Evolutionary conservation across 2,329 filamentous ascomycete genomes (phyloP), one percentile per base, ranked within the genome.

Genomic region (Apiospora aurea): DNA sequence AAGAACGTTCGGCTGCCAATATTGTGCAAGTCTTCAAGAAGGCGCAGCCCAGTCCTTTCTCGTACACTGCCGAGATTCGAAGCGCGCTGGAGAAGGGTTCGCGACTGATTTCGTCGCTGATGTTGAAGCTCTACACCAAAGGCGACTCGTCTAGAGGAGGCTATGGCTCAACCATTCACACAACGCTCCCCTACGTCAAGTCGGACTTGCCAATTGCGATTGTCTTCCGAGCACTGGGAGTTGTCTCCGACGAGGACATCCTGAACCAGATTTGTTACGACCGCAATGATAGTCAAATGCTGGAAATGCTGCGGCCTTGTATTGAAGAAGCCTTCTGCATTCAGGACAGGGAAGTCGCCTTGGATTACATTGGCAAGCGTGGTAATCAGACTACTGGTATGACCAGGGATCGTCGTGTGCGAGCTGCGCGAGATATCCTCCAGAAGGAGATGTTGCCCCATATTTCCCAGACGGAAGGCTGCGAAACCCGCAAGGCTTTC

Each of bases 21-120:
- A 99, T 98, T 72, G 96, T 99, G 6, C 96, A 99, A 83, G 96
- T 99, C 41, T 99, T 99, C 90, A 96, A 97, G 85, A 99, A 99
- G 86, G 94, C 96, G 0, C 90, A 92, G 77, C 94, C 95, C n/a
- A 96, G 94, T 76, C 93, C 94, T 13, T 97, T 94, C 74, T 95
- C 95, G 1, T 97, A 96, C 82, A 93, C 96, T 34, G 97, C 96
- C 16, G 96, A 99, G 83, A 98, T 99, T 77, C 90, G 96, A 83
- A 98, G 95, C 82, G 96, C 97, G 1, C 90, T 98, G 11, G 96
- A 99, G 82, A 98, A 97, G 82, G 96, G 97, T 18, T 98, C 96
- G 0, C 90, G 97, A 41, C 89, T 99, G 69, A 97, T 99, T 77
- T 98, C 96, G 21, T 96, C 95, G 66, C 91, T 98, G 81, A 93